A percentile compares a stretch with the other conserved stretches of the same genome.
Conservation (phyloP, 371 early-diverging fungal genomes). For the Conidiobolus incongruus region DNA sequence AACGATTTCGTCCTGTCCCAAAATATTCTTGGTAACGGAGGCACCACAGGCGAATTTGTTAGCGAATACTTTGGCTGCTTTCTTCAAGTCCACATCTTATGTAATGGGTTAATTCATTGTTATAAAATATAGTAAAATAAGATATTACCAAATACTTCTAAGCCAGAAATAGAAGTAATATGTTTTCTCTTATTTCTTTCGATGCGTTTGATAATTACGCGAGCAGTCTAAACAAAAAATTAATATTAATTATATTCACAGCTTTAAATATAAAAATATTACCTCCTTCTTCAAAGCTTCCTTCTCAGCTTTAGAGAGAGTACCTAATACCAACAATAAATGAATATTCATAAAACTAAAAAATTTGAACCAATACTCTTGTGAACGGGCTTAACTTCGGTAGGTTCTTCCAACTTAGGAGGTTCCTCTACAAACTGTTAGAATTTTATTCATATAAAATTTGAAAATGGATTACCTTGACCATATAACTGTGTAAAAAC, state of each 20-base stretch:
- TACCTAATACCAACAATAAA: neutral
- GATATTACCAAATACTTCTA: slow-evolving; percentile 50
- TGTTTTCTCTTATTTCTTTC: slow-evolving; percentile 81
- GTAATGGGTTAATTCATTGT: too few relatives aligned
- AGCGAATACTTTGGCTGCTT: slow-evolving; percentile 82
- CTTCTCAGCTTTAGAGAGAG: slow-evolving; percentile 46
- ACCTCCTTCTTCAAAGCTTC: slow-evolving; percentile 53
- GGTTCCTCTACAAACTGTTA: slow-evolving; percentile 15
- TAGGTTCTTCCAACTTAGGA: slow-evolving; percentile 9
- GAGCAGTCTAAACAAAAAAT: neutral
- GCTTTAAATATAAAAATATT: slow-evolving; percentile 4
- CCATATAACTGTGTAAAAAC: slow-evolving; percentile 24
- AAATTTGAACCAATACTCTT: slow-evolving; percentile 14
- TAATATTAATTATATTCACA: neutral
- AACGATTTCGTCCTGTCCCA: slow-evolving; percentile 77
- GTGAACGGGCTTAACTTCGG: slow-evolving; percentile 11
- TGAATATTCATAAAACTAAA: neutral
- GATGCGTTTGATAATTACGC: slow-evolving; percentile 47
- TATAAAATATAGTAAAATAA: neutral
- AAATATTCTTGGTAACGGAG: slow-evolving; percentile 75
- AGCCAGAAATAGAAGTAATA: slow-evolving; percentile 48
- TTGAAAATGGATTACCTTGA: slow-evolving; percentile 8
- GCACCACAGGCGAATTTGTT: slow-evolving; percentile 80
- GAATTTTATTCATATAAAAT: neutral
- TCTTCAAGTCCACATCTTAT: slow-evolving; percentile 73